A percentile compares a stretch with the other conserved stretches of the same genome.
Evolutionary conservation across 768 basidiomycete species (phyloP).

Genomic region (Dacryopinax primogenitus): DNA sequence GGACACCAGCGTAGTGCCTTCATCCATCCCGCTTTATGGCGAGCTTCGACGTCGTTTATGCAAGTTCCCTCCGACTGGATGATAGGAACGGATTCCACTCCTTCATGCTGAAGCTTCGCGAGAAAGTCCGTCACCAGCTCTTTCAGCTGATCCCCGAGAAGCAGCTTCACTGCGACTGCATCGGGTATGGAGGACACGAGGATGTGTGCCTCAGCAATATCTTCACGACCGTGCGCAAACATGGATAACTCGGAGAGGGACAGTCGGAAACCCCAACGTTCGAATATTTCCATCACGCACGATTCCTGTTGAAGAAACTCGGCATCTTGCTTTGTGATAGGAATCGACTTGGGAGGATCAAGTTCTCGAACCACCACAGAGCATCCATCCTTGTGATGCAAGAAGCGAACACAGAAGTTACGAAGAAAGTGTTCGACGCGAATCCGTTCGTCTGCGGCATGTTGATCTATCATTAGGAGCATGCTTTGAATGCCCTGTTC

Average conservation of each 20-base stretch:
- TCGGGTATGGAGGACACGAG: constrained; percentile 19
- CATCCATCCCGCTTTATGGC: constrained; percentile 37
- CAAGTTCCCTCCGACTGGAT: constrained; percentile 8
- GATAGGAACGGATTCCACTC: constrained; percentile 14
- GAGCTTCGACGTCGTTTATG: neutral
- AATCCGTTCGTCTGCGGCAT: constrained; percentile 94
- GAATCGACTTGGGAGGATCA: constrained; percentile 43
- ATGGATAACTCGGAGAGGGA: constrained; percentile 15
- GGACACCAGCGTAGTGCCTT: constrained; percentile 72
- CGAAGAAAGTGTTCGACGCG: constrained; percentile 74
- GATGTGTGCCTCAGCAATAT: constrained; percentile 15
- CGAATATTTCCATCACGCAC: constrained; percentile 15
- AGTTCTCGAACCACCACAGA: constrained; percentile 35
- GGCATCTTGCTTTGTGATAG: constrained; percentile 57
- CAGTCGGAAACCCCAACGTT: constrained; percentile 24
- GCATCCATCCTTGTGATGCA: constrained; percentile 19
- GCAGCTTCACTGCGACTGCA: constrained; percentile 18
- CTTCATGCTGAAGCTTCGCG: constrained; percentile 43
- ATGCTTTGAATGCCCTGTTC: constrained; percentile 19
- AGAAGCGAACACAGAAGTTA: constrained; percentile 54
- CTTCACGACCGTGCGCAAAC: constrained; percentile 37
- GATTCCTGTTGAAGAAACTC: constrained; percentile 28
- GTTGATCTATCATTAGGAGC: constrained; percentile 84
- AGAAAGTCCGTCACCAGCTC: constrained; percentile 64
- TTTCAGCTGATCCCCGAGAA: constrained; percentile 52